These are phyloP conservation scores for Aspergillus panamensis DNA, from an alignment of 495 filamentous ascomycete genomes.

Conservation along the genomic window DNA sequence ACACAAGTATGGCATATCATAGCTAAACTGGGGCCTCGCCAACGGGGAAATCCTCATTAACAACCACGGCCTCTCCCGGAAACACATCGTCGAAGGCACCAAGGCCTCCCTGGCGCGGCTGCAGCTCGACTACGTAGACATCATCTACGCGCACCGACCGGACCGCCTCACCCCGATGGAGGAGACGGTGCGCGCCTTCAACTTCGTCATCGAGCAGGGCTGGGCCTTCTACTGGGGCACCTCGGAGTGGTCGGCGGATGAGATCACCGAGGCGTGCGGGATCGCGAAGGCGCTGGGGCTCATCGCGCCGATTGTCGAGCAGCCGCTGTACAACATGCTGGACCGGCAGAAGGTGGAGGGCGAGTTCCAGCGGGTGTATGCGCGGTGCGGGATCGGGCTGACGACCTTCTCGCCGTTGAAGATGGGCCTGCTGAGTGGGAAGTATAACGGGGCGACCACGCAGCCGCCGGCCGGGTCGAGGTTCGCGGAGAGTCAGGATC, in stretches of 20 bases:
- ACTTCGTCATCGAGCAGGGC: slow-evolving; percentile 69
- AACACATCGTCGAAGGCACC: slow-evolving; percentile 75
- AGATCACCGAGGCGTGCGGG: slow-evolving; percentile 74
- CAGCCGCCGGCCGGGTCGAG: slow-evolving; percentile 37
- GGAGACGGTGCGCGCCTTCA: slow-evolving; percentile 81
- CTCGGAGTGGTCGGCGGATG: slow-evolving; percentile 77
- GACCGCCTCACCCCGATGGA: slow-evolving; percentile 82
- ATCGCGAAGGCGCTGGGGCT: slow-evolving; percentile 72
- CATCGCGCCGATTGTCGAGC: slow-evolving; percentile 77
- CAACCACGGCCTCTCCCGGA: slow-evolving; percentile 74
- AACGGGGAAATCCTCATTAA: slow-evolving; percentile 64
- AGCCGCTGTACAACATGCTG: slow-evolving; percentile 82
- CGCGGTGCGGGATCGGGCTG: slow-evolving; percentile 63
- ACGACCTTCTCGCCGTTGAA: slow-evolving; percentile 73
- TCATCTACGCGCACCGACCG: slow-evolving; percentile 81
- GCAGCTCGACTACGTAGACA: slow-evolving; percentile 66
- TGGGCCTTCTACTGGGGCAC: slow-evolving; percentile 92
- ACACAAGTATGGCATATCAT: not conserved
- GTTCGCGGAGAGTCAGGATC: slow-evolving; percentile 39
- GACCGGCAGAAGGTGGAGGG: slow-evolving; percentile 67
- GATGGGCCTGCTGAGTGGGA: slow-evolving; percentile 72
- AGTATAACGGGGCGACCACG: slow-evolving; percentile 61
- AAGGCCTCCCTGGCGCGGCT: slow-evolving; percentile 64
- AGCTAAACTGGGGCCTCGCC: slow-evolving; percentile 66
- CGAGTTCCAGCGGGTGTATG: slow-evolving; percentile 66